These are phyloP conservation scores for Tardiomyces depauwii DNA, from an alignment of 1,139 yeast genomes.

Conservation along the genomic window DNA sequence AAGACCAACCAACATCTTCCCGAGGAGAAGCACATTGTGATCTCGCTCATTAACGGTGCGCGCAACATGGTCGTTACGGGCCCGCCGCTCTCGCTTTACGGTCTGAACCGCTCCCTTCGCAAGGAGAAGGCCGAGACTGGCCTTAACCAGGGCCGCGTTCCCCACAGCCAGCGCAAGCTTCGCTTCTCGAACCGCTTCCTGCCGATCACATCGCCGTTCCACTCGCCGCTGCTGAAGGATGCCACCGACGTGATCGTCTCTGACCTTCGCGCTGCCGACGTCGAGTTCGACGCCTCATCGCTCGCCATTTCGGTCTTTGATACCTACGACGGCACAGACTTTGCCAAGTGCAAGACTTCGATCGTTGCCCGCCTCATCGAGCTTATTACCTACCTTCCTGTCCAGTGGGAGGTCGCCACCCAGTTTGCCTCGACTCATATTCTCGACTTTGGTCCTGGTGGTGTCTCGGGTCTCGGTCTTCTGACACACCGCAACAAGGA, in stretches of 20 bases:
- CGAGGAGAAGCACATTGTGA: slow-evolving; percentile 75
- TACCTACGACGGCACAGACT: slow-evolving; percentile 75
- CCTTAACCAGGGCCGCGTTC: slow-evolving; percentile 88
- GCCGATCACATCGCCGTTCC: slow-evolving; percentile 96
- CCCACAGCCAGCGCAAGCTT: slow-evolving; percentile 85
- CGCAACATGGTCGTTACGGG: slow-evolving; percentile 93
- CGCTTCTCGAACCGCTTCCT: slow-evolving; percentile 87
- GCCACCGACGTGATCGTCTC: slow-evolving; percentile 57
- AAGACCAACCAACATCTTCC: slow-evolving; percentile 93
- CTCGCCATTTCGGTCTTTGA: slow-evolving; percentile 83
- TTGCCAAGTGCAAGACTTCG: slow-evolving; percentile 44
- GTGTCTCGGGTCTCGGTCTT: slow-evolving; percentile 91
- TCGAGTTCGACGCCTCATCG: slow-evolving; percentile 43
- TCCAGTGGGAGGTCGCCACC: slow-evolving; percentile 90
- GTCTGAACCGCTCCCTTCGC: slow-evolving; percentile 84
- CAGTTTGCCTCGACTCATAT: slow-evolving; percentile 73
- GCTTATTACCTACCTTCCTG: slow-evolving; percentile 82
- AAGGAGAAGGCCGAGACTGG: slow-evolving; percentile 93
- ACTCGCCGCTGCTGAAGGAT: slow-evolving; percentile 68
- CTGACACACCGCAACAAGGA: slow-evolving; percentile 95
- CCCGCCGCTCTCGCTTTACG: slow-evolving; percentile 97
- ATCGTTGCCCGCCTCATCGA: slow-evolving; percentile 57
- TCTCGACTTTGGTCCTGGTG: slow-evolving; percentile 98
- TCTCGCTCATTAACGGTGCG: slow-evolving; percentile 90
- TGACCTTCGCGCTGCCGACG: slow-evolving; percentile 49